A percentile compares a stretch with the other conserved stretches of the same genome.
Conservation (phyloP, 2,329 filamentous ascomycete species). For the Aspergillus sp. region DNA sequence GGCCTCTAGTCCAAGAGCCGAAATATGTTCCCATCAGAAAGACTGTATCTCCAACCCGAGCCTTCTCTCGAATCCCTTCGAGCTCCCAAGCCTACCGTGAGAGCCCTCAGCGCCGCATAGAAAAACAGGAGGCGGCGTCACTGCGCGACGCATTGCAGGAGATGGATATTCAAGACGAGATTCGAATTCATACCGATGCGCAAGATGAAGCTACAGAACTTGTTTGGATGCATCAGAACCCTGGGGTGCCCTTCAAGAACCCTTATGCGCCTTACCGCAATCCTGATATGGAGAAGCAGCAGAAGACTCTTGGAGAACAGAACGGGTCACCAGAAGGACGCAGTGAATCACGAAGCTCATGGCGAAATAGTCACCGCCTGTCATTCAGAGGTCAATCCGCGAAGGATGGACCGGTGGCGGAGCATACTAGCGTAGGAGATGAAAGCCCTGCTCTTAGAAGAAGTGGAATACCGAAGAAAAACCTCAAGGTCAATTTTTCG, state of each 20-base stretch:
- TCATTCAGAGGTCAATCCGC: conserved; percentile 26
- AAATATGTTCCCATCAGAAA: conserved; percentile 37
- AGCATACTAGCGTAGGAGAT: background rate
- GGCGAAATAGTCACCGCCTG: conserved; percentile 24
- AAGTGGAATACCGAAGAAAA: conserved; percentile 37
- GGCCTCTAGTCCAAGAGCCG: conserved; percentile 46
- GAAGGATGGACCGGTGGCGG: conserved; percentile 9
- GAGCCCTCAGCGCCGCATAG: conserved; percentile 58
- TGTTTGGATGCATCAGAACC: conserved; percentile 66
- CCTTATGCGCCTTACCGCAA: conserved; percentile 54
- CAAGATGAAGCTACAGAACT: conserved; percentile 67
- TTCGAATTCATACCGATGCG: conserved; percentile 58
- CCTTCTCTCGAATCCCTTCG: conserved; percentile 34
- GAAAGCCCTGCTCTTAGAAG: conserved; percentile 22
- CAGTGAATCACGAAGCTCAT: conserved; percentile 18
- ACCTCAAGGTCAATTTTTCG: conserved; percentile 47
- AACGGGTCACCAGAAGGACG: conserved; percentile 51
- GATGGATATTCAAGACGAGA: conserved; percentile 61
- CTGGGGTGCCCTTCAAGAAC: conserved; percentile 54
- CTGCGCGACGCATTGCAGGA: conserved; percentile 62
- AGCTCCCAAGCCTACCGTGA: conserved; percentile 57
- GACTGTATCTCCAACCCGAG: conserved; percentile 43
- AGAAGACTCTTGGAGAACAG: conserved; percentile 49
- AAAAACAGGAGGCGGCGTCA: conserved; percentile 62
- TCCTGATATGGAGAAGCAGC: conserved; percentile 45